Base-by-base conservation (phyloP, 257 asterid genomes). In the Penstemon barbatus region DNA sequence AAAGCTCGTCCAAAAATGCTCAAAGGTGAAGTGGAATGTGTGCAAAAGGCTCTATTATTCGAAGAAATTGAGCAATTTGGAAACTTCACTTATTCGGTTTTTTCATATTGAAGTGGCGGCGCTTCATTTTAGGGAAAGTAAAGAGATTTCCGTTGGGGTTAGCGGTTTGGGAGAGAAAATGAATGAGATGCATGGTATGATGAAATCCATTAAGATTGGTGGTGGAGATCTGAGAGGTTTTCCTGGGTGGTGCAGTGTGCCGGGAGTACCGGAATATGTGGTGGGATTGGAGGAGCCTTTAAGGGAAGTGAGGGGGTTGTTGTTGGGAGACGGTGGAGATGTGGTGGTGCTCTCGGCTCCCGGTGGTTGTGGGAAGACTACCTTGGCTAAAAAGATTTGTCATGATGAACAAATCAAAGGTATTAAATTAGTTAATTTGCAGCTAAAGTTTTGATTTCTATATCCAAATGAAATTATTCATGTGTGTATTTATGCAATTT, bases 341-440 rank as follows among this genome's bases (percentile, higher is more conserved):
- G 76, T 79, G 18, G 46, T 79, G 11, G 81, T 72, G 66, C 57
- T 79, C 40, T 79, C 84, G 54, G 84, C 77, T 60, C 81, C 84
- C 37, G 75, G 81, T 43, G 84, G 81, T 3, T 75, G 79, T 67
- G 84, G 84, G 18, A 79, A 79, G 74, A 76, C 84, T 25, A 72
- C 81, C 5, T 56, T 79, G 53, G 77, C 79, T 0, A 57, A 77
- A 38, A 40, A 19, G 76, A 39, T 79, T 45, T 79, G 84, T 42
- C 71, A 38, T 18, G 79, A 76, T 36, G 69, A 56, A 12, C 54
- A 67, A 18, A 75, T 79, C 42, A 65, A 70, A 79, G 81, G 84
- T 80, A 68, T 48, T 18, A 25, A 2, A 25, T 25, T 25, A 25
- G 33, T 25, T 25, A 25, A 25, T 25, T 25, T 25, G 33, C 33